Conservation (phyloP, 2,329 filamentous ascomycete genomes). For the Fusarium euwallaceae region DNA sequence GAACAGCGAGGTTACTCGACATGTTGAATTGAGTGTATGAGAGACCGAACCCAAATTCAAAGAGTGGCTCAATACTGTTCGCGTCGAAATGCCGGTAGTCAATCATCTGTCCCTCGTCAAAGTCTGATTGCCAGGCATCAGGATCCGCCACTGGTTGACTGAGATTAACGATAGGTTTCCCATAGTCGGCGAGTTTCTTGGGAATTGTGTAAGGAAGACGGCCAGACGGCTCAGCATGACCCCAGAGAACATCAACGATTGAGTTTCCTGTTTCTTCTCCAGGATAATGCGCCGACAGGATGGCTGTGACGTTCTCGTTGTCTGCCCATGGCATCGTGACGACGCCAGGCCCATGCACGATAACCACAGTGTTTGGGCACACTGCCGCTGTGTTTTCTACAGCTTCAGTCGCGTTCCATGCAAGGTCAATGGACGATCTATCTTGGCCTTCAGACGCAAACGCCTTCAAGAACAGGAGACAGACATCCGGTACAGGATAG, state of each 20-base stretch:
- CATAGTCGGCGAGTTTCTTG: constrained; percentile 68
- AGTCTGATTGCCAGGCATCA: constrained; percentile 64
- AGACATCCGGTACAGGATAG: constrained; percentile 68
- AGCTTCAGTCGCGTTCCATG: constrained; percentile 71
- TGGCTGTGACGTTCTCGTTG: constrained; percentile 72
- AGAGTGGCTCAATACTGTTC: constrained; percentile 62
- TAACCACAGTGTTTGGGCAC: constrained; percentile 63
- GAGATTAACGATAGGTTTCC: constrained; percentile 53
- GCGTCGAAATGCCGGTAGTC: constrained; percentile 54
- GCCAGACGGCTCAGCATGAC: constrained; percentile 67
- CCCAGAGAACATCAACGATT: constrained; percentile 72
- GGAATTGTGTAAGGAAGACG: constrained; percentile 74
- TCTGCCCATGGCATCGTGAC: constrained; percentile 69
- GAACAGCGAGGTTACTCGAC: constrained; percentile 37
- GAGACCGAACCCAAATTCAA: constrained; percentile 69
- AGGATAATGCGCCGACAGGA: constrained; percentile 70
- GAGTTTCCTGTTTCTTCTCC: constrained; percentile 73
- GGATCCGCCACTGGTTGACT: constrained; percentile 62
- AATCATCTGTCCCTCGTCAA: constrained; percentile 64
- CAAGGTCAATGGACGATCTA: constrained; percentile 61
- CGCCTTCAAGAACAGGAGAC: constrained; percentile 73
- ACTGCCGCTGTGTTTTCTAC: constrained; percentile 62
- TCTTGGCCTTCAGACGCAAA: constrained; percentile 75
- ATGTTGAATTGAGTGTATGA: constrained; percentile 68
- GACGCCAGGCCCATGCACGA: constrained; percentile 72